Conservation (phyloP, 192 early-diverging fungal species). For the Irineochytrium annulatum region DNA sequence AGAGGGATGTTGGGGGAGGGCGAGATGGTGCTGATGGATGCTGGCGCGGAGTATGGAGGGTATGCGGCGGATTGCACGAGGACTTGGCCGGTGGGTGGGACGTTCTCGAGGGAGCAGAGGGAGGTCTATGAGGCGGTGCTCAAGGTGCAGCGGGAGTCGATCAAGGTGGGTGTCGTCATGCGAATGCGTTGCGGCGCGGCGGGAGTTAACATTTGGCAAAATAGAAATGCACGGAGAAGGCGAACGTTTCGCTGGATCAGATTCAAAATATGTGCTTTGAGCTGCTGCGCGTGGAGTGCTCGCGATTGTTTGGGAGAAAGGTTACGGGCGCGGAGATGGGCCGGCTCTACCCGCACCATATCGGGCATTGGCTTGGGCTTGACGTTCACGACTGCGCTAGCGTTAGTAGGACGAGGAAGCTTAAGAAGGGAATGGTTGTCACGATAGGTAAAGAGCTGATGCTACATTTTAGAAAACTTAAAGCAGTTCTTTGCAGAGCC, state of each 20-base stretch:
- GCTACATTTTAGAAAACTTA: not conserved
- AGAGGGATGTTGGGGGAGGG: constrained; percentile 65
- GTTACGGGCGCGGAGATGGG: constrained; percentile 66
- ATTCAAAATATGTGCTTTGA: constrained; percentile 75
- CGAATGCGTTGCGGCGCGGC: not conserved
- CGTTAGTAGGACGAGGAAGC: constrained; percentile 62
- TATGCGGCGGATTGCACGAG: constrained; percentile 93
- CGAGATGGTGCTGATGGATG: constrained; percentile 85
- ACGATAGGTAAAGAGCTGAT: constrained; percentile 63
- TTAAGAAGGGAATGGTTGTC: constrained; percentile 82
- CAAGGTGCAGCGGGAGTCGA: constrained; percentile 77
- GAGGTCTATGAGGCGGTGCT: constrained; percentile 83
- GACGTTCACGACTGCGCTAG: constrained; percentile 90
- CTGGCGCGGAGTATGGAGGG: constrained; percentile 78
- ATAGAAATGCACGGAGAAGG: constrained; percentile 39
- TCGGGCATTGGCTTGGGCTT: constrained; percentile 90
- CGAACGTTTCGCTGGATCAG: constrained; percentile 68
- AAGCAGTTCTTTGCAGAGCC: constrained; percentile 61
- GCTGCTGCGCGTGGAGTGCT: constrained; percentile 66
- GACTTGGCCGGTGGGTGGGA: constrained; percentile 89
- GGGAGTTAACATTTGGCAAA: not conserved
- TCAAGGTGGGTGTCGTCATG: constrained; percentile 52
- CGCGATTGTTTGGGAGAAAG: constrained; percentile 53
- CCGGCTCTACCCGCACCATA: constrained; percentile 87
- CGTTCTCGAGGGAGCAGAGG: constrained; percentile 71